phyloP scores from a whole-genome alignment of 495 filamentous ascomycete species.

The Penicillium macrosclerotiorum region DNA sequence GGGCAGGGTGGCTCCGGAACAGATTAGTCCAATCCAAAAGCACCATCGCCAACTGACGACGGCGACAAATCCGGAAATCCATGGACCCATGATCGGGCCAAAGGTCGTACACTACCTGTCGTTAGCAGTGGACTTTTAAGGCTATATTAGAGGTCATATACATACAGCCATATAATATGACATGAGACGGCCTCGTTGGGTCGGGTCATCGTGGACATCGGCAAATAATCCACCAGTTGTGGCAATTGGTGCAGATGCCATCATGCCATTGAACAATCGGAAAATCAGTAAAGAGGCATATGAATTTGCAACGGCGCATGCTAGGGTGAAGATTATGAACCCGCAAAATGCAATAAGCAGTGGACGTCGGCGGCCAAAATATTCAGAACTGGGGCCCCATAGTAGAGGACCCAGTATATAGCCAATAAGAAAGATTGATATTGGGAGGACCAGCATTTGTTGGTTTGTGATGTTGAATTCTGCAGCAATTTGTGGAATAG shows the following conservation, averaged over 20 bases:
- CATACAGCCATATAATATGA: slow-evolving; percentile 66
- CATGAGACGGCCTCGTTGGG: slow-evolving; percentile 63
- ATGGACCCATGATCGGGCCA: slow-evolving; percentile 62
- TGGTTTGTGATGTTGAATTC: slow-evolving; percentile 59
- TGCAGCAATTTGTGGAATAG: slow-evolving; percentile 53
- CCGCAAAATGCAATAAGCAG: slow-evolving; percentile 58
- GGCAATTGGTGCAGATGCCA: slow-evolving; percentile 64
- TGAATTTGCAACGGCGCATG: slow-evolving; percentile 62
- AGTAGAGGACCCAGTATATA: slow-evolving; percentile 63
- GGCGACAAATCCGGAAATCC: slow-evolving; percentile 62
- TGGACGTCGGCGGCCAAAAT: slow-evolving; percentile 61
- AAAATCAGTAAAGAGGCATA: slow-evolving; percentile 66
- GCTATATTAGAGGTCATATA: too few species aligned
- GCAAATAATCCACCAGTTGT: slow-evolving; percentile 71
- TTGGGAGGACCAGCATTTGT: slow-evolving; percentile 63
- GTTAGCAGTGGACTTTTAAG: neutral
- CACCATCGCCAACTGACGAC: slow-evolving; percentile 62
- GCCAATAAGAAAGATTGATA: slow-evolving; percentile 70
- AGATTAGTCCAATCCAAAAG: slow-evolving; percentile 62
- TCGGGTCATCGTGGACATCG: slow-evolving; percentile 61
- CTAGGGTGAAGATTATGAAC: slow-evolving; percentile 67
- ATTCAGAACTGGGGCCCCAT: slow-evolving; percentile 67
- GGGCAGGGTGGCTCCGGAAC: slow-evolving; percentile 45
- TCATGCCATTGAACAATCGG: slow-evolving; percentile 61
- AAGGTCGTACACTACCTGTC: slow-evolving; percentile 53